A percentile compares a stretch with the other conserved stretches of the same genome.
These are phyloP conservation scores for Beta corolliflora DNA, from an alignment of 179 eudicot genomes.

Conservation along the genomic window DNA sequence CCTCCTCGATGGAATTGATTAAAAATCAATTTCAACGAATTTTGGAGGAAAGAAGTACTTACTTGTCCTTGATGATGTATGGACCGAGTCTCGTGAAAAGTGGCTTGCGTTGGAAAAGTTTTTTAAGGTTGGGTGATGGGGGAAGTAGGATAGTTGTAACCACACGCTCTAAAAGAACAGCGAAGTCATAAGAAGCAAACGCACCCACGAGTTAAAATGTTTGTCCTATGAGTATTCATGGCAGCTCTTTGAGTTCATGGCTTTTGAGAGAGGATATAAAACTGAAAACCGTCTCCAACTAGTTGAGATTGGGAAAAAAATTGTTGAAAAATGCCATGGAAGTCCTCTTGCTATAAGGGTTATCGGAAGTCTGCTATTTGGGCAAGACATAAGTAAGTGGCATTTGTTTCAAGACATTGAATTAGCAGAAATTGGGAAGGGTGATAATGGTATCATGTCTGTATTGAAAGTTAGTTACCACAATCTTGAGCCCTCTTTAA, in stretches of 20 bases:
- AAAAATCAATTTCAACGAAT: neutral
- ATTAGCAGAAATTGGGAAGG: neutral
- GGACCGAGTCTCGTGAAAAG: neutral
- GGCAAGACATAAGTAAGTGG: neutral
- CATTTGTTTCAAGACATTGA: neutral
- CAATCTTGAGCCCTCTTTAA: neutral
- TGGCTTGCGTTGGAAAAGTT: neutral
- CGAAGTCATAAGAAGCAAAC: neutral
- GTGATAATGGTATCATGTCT: neutral
- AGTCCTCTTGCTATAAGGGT: neutral
- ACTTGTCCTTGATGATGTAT: slow-evolving; percentile 1
- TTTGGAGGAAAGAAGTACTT: neutral
- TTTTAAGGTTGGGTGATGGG: neutral
- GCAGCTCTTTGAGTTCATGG: neutral
- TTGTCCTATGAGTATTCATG: neutral
- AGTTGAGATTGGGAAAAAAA: neutral
- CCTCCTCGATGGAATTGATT: neutral
- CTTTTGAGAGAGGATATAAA: neutral
- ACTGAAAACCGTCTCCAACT: neutral
- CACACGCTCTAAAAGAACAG: neutral
- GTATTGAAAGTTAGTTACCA: neutral
- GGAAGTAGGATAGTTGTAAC: neutral
- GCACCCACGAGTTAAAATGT: neutral
- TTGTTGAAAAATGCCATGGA: neutral
- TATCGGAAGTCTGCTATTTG: neutral